Evolutionary conservation across 805 yeast species (phyloP), one percentile per base, ranked within the genome.

Genomic region (Yueomyces sinensis): DNA sequence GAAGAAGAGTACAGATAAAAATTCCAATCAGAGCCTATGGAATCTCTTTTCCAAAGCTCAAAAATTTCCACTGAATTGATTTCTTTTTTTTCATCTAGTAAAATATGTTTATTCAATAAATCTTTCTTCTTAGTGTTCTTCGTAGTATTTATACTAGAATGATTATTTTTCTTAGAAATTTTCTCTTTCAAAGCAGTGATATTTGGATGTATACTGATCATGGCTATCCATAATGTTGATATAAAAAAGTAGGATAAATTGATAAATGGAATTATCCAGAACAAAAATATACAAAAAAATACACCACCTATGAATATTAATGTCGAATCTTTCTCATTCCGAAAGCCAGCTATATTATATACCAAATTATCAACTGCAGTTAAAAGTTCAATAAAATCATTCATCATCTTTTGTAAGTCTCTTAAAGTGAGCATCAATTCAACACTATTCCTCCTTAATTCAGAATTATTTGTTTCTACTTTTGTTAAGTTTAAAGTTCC

Each of bases 11-110:
- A 82, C 17, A 68, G 51, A 49, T 71, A 71, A 20, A 75, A 70
- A 27, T 68, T 63, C 82, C 89, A 86, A 20, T 65, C 65, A 5
- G 66, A 60, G 2, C 79, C 66, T 18, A 73, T 55, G 27, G 80
- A 80, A 43, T 68, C 78, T 30, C 68, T 64, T 25, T 30, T 24
- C 50, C 81, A 81, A 17, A 86, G 64, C 53, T 86, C 94, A 52
- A 66, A 87, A 1, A 87, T 62, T 48, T 86, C 93, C 6, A 82
- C 86, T n/a, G 59, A 52, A 30, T 72, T 61, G 1, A 59, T 52
- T 32, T 74, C 76, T 0, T 84, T 78, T 0, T 68, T 59, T 37
- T 76, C 84, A 49, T 82, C 93, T 17, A 77, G 67, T n/a, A 82
- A 61, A 7, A 86, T 71, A 40, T 9, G 15, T 25, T 25, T 25